Evolutionary conservation across 768 basidiomycete genomes (phyloP).

Genomic region (Neoboletus subvelutipes): DNA sequence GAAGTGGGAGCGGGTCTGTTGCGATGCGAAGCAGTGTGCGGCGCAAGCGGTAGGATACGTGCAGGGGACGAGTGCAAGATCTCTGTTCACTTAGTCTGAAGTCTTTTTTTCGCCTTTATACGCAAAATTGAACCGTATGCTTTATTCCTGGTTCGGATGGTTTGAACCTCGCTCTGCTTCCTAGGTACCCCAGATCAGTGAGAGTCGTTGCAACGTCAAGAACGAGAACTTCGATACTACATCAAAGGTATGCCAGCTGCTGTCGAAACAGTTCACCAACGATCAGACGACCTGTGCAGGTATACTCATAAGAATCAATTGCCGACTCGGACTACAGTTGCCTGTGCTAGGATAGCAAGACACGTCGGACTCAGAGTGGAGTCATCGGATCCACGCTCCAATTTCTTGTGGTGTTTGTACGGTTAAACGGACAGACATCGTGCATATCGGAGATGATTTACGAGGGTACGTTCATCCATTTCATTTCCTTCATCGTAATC

Average conservation of each 20-base stretch:
- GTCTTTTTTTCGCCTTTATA: not conserved
- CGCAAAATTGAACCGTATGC: not conserved
- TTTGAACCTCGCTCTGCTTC: not conserved
- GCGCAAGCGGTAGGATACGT: constrained; percentile 26
- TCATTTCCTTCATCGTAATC: not conserved
- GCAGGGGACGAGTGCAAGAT: not conserved
- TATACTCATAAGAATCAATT: not conserved
- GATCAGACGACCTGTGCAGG: too few relatives aligned
- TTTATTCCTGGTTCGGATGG: not conserved
- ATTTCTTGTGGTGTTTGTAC: not conserved
- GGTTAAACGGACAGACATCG: not conserved
- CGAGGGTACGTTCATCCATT: not conserved
- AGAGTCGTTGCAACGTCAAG: not conserved
- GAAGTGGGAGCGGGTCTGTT: constrained; percentile 11
- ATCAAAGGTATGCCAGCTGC: not conserved
- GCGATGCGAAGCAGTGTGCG: constrained; percentile 32
- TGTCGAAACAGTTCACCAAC: not conserved
- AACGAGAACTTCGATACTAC: not conserved
- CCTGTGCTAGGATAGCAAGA: not conserved
- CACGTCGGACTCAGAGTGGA: not conserved
- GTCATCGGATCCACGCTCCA: not conserved
- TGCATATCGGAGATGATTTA: not conserved
- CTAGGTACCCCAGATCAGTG: not conserved
- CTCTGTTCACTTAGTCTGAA: not conserved
- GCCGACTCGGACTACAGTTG: not conserved